These are phyloP conservation scores for Blastobotrys chiropterorum DNA, from an alignment of 805 yeast genomes.

Conservation along the genomic window DNA sequence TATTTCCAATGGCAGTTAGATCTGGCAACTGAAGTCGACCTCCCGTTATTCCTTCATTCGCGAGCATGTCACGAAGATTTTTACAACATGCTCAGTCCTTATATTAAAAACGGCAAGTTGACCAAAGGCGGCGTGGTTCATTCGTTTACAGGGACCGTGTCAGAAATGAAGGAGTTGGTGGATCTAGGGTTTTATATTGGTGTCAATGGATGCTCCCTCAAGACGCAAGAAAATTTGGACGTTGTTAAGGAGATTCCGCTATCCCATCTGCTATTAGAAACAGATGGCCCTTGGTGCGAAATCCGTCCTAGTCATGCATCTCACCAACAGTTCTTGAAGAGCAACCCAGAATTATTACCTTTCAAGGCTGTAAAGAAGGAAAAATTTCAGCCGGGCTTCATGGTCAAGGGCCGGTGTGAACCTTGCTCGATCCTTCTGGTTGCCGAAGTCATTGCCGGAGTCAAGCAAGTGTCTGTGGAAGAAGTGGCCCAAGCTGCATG, in stretches of 20 bases:
- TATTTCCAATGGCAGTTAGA: conserved; percentile 74
- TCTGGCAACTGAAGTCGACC: conserved; percentile 41
- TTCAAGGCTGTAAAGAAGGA: conserved; percentile 63
- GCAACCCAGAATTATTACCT: conserved; percentile 39
- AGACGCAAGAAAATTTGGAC: conserved; percentile 63
- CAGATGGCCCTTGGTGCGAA: conserved; percentile 99
- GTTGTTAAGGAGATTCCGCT: conserved; percentile 66
- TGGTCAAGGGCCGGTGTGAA: conserved; percentile 84
- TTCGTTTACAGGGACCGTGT: conserved; percentile 80
- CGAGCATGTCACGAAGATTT: conserved; percentile 82
- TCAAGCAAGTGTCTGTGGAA: conserved; percentile 39
- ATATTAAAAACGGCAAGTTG: conserved; percentile 41
- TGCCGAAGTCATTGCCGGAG: conserved; percentile 58
- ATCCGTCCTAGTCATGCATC: conserved; percentile 78
- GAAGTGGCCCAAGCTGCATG: conserved; percentile 46
- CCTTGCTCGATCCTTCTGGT: conserved; percentile 82
- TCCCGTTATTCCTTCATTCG: conserved; percentile 89
- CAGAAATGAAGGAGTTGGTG: conserved; percentile 55
- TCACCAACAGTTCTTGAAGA: conserved; percentile 40
- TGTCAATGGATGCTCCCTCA: conserved; percentile 88
- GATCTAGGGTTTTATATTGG: conserved; percentile 64
- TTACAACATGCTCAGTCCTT: conserved; percentile 55
- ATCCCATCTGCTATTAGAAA: conserved; percentile 70
- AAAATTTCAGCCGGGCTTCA: conserved; percentile 36
- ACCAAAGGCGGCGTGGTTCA: conserved; percentile 76